phyloP scores from a whole-genome alignment of 2,329 filamentous ascomycete genomes.

The Aspergillus arachidicola region DNA sequence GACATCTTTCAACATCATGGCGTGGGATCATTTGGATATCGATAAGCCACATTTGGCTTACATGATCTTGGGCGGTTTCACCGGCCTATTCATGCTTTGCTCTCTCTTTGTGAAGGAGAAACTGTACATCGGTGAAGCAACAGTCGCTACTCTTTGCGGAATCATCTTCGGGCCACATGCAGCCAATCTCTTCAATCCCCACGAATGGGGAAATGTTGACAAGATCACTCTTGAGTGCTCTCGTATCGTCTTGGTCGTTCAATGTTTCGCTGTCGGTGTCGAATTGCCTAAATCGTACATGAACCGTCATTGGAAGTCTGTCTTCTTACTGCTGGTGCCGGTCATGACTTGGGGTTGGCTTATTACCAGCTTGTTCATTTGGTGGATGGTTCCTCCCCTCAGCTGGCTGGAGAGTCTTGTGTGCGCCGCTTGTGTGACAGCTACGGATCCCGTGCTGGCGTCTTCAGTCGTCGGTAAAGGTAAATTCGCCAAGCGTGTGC shows the following conservation, averaged over 20 bases:
- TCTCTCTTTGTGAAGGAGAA: conserved; percentile 98
- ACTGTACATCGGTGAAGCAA: conserved; percentile 97
- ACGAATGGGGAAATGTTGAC: conserved; percentile 67
- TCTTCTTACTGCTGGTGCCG: conserved; percentile 81
- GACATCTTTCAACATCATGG: conserved; percentile 41
- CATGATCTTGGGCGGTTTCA: conserved; percentile 97
- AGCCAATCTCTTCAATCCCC: conserved; percentile 63
- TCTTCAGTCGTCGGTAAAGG: conserved; percentile 98
- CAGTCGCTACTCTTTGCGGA: conserved; percentile 74
- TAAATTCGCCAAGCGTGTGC: conserved; percentile 96
- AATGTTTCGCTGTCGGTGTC: conserved; percentile 74
- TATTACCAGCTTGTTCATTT: conserved; percentile 88
- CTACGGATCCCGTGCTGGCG: conserved; percentile 93
- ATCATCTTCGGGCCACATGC: conserved; percentile 72
- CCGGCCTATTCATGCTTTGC: conserved; percentile 95
- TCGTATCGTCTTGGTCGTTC: conserved; percentile 71
- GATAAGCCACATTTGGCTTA: conserved; percentile 98
- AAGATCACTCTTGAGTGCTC: conserved; percentile 70
- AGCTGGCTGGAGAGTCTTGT: conserved; percentile 89
- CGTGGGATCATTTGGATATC: conserved; percentile 61
- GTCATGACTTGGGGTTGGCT: conserved; percentile 93
- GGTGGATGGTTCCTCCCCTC: conserved; percentile 80
- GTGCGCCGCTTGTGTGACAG: conserved; percentile 90
- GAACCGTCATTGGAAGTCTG: conserved; percentile 96
- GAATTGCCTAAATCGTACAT: conserved; percentile 78